Percentiles rank a stretch among this genome's conserved stretches.
Evolutionary conservation across 257 asterid genomes (phyloP).

Genomic region (Pogostemon cablin): DNA sequence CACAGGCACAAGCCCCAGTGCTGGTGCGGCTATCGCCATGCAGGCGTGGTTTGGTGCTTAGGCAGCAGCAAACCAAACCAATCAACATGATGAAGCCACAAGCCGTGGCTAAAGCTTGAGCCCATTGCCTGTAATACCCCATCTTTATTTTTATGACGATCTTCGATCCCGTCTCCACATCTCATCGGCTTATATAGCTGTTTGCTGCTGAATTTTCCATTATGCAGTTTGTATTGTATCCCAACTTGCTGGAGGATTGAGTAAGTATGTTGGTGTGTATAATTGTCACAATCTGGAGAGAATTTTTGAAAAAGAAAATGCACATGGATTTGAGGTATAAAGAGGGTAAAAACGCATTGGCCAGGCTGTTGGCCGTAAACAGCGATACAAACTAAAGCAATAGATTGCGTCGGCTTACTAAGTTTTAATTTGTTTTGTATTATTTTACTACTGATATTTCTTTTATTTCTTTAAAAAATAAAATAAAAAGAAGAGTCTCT

Average conservation of each 20-base stretch:
- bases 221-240: constrained; percentile 11
- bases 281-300: constrained; percentile 16
- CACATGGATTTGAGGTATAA: constrained; percentile 32
- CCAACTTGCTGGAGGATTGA: constrained; percentile 15
- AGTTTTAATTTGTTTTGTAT: too few species aligned
- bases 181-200: background rate
- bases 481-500: too few species aligned
- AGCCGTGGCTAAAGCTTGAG: constrained; percentile 44
- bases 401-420: too few species aligned
- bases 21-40: constrained; percentile 32
- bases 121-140: constrained; percentile 43
- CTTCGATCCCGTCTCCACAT: constrained; percentile 6
- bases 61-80: constrained; percentile 48
- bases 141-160: constrained; percentile 20
- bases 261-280: constrained; percentile 6
- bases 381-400: background rate
- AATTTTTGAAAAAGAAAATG: constrained; percentile 16
- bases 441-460: background rate
- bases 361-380: constrained; percentile 37
- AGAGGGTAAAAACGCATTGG: constrained; percentile 27
- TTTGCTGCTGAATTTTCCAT: constrained; percentile 11
- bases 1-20: constrained; percentile 41
- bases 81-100: constrained; percentile 45
- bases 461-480: too few species aligned
- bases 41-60: constrained; percentile 39